A percentile compares a stretch with the other conserved stretches of the same genome.
These are phyloP conservation scores for Thielaviopsis cerberus DNA, from an alignment of 2,329 filamentous ascomycete species.

Conservation along the genomic window DNA sequence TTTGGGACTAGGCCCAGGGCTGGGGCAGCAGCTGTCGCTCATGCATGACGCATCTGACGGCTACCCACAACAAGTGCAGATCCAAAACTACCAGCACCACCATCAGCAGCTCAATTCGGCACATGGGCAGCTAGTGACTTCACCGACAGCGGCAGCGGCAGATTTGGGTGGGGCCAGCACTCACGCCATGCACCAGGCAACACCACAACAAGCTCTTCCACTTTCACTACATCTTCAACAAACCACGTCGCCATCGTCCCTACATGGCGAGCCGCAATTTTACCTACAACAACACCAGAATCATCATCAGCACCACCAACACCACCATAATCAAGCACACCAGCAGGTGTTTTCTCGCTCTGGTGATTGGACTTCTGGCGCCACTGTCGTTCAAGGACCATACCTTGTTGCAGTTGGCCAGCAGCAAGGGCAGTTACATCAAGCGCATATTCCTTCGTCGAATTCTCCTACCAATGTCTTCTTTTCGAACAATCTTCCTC, in stretches of 20 bases:
- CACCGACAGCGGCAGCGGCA: conserved; percentile 1
- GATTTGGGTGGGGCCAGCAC: conserved; percentile 5
- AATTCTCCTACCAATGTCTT: background rate
- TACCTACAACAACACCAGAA: conserved; percentile 4
- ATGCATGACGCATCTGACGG: background rate
- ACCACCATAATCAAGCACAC: conserved; percentile 1
- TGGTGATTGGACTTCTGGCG: conserved; percentile 4
- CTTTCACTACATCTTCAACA: conserved; percentile 1
- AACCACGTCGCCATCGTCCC: background rate
- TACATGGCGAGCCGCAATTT: background rate
- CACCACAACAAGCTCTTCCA: conserved; percentile 1
- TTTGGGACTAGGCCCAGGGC: background rate
- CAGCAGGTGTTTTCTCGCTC: conserved; percentile 1
- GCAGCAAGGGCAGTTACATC: conserved; percentile 7
- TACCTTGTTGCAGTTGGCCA: conserved; percentile 3
- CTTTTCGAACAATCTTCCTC: background rate
- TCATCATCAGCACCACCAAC: conserved; percentile 3
- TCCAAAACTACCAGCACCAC: background rate
- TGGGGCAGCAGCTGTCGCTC: background rate
- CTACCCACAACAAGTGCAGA: background rate
- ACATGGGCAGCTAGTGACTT: conserved; percentile 2
- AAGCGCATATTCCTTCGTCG: conserved; percentile 2
- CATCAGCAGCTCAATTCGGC: background rate
- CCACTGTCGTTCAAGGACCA: conserved; percentile 8
- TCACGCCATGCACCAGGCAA: conserved; percentile 9